Base-by-base conservation (phyloP, 768 basidiomycete genomes). In the Russula griseocarnosa region DNA sequence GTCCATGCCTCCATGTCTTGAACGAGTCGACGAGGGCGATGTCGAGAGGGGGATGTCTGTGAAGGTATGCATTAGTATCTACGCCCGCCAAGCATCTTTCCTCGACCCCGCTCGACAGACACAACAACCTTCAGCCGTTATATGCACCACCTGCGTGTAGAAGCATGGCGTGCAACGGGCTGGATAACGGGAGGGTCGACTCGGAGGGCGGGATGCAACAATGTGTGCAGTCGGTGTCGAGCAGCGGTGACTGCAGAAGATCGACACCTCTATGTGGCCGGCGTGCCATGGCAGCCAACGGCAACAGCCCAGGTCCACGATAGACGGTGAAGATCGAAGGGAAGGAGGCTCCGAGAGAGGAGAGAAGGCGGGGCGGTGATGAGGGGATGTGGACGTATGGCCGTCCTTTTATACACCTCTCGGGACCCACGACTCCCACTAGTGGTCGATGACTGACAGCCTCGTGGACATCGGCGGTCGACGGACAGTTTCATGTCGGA, bases 321-420 rank as follows among this genome's bases (percentile, higher is more conserved):
- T 20, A 46, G 44, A n/a, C 1, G 8, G 44, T n/a, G 44, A 46
- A 46, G 44, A n/a, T 46, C 9, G 47, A 49, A 26, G 46, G 2
- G 46, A 24, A 24, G 14, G 47, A 16, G n/a, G 44, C n/a, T n/a
- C n/a, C n/a, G 44, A 44, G 44, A 44, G 36, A 13, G 5, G 42
- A 44, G 20, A 44, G 44, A 36, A 36, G 4, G 36, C 36, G 14
- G 22, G 24, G 10, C 16, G 30, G 44, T 13, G 56, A 46, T 32
- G 56, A 36, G n/a, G 44, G 28, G 20, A 34, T 16, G 24, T 4
- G 32, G 36, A 26, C 9, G 6, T 3, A 24, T 22, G 8, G 46
- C 46, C 46, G 16, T 32, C 36, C 53, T 58, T 58, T 49, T 58
- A 58, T 58, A 58, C 34, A 16, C 18, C 8, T 44, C 20, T 26